Evolutionary conservation across 2,329 filamentous ascomycete species (phyloP), one percentile per base, ranked within the genome.

Genomic region (Ceratocystis colombiana): DNA sequence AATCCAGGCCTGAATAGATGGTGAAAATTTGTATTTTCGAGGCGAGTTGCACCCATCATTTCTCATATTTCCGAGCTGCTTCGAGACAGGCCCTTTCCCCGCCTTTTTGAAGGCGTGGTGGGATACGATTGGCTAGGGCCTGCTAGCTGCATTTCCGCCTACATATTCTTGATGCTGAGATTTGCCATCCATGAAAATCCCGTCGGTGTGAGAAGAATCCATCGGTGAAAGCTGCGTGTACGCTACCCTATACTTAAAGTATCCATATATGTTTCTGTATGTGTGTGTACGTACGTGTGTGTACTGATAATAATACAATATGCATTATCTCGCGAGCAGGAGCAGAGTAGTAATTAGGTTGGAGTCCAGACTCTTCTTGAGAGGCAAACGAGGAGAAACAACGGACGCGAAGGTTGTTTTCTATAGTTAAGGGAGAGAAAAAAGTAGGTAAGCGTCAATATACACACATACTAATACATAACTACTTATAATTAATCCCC

Each of bases 181-280:
- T 59, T 30, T 20, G 55, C 55, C 55, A 59, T 59, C 55, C 33
- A 17, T 59, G 55, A 59, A 59, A 59, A 59, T 59, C 55, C 17
- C 55, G 55, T 59, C 55, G 55, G 55, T 33, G 28, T 37, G n/a
- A 37, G 30, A 37, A 59, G 6, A 30, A 59, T 33, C 28, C 28
- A 6, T 59, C 55, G 55, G 55, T 59, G 25, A 59, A 59, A 20
- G 30, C 55, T n/a, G 22, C n/a, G n/a, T 53, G 48, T 53, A 6
- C n/a, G n/a, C 48, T 25, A n/a, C 7, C 22, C 17, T 20, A 53
- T 33, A 3, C 48, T 41, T 41, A 5, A 41, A 41, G 37, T 41
- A 41, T 41, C 48, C 10, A n/a, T 25, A 53, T 53, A 53, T 53
- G n/a, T 53, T n/a, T 53, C 22, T 53, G 22, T 25, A 53, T 25